Percentiles rank a stretch among this genome's conserved stretches.
phyloP scores from a whole-genome alignment of 1,284 basidiomycete species.

The Heliocybe sulcata region DNA sequence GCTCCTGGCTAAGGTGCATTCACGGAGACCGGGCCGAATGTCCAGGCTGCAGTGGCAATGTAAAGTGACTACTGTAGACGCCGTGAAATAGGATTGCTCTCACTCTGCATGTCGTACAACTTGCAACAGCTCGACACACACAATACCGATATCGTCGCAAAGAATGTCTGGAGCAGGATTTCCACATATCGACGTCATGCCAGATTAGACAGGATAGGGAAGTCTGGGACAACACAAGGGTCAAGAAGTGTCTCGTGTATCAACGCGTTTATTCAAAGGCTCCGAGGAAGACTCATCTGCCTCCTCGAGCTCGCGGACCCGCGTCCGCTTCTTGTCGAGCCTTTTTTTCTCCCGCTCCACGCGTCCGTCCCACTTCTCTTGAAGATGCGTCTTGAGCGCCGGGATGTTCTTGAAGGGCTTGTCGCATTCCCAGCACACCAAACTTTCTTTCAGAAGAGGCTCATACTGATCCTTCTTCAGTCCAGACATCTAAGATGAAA shows the following conservation, averaged over 20 bases:
- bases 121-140: not conserved
- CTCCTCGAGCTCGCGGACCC: not conserved
- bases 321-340: not conserved
- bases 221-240: not conserved
- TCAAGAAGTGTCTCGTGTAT: not conserved
- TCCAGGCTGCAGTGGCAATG: too few relatives aligned
- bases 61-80: too few relatives aligned
- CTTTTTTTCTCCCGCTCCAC: constrained; percentile 25
- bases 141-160: not conserved
- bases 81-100: too few relatives aligned
- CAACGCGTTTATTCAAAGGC: not conserved
- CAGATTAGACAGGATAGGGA: not conserved
- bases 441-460: constrained; percentile 53
- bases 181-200: not conserved
- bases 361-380: constrained; percentile 50
- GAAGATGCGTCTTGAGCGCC: constrained; percentile 65
- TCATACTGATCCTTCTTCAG: constrained; percentile 53
- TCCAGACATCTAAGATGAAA: constrained; percentile 37
- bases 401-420: constrained; percentile 67
- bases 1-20: too few relatives aligned
- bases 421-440: constrained; percentile 67
- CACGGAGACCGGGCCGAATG: too few relatives aligned
- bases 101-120: too few relatives aligned
- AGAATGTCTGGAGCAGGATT: not conserved
- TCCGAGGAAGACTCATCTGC: not conserved